Evolutionary conservation across 106 monocot genomes (phyloP).

Genomic region (Dactylorhiza incarnata): DNA sequence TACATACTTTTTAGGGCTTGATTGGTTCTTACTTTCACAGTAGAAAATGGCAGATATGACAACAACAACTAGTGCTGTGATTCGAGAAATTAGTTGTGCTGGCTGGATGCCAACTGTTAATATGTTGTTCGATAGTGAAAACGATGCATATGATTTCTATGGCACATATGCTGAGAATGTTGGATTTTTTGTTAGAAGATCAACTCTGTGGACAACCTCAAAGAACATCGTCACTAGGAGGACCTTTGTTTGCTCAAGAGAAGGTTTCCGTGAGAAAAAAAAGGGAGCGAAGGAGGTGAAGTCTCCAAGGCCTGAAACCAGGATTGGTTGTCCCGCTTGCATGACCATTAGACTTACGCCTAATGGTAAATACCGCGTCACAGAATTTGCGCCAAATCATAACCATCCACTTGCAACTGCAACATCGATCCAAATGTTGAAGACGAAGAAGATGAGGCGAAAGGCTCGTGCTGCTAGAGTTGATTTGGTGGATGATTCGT

Average conservation of each 20-base stretch:
- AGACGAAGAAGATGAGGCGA: constrained; percentile 47
- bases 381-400: constrained; percentile 53
- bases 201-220: constrained; percentile 56
- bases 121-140: constrained; percentile 67
- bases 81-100: constrained; percentile 12
- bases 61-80: neutral
- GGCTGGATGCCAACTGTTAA: constrained; percentile 36
- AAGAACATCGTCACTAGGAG: constrained; percentile 66
- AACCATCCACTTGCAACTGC: constrained; percentile 49
- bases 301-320: constrained; percentile 48
- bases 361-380: constrained; percentile 61
- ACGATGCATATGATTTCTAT: constrained; percentile 67
- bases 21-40: neutral
- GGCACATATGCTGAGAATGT: constrained; percentile 51
- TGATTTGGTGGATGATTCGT: constrained; percentile 54
- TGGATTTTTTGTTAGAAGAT: constrained; percentile 64
- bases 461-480: constrained; percentile 50
- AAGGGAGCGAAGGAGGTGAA: constrained; percentile 54
- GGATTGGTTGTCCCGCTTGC: constrained; percentile 62
- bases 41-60: constrained; percentile 7
- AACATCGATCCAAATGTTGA: constrained; percentile 41
- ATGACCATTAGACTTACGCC: constrained; percentile 59
- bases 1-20: neutral
- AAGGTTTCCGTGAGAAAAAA: constrained; percentile 68
- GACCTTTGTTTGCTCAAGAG: constrained; percentile 68